Base-by-base conservation (phyloP, 345 rosid genomes). In the Leavenworthia alabamica region DNA sequence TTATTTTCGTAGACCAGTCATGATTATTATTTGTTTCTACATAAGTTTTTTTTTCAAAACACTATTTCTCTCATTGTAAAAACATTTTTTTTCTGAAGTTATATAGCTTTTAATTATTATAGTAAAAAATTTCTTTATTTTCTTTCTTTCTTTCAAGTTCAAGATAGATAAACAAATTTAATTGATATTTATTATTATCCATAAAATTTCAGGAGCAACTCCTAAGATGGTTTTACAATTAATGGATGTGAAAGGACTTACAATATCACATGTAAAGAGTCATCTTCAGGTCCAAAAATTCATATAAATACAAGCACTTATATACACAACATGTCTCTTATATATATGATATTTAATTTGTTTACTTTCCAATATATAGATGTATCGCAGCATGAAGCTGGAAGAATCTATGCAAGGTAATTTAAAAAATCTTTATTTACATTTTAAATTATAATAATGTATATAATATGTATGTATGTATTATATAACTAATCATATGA, bases 231-330 rank as follows among this genome's bases (percentile, higher is more conserved):
- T 88, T 60, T 64, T 85, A 44, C 81, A 85, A 80, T 81, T 87
- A 10, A 87, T 87, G 95, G 89, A 81, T 80, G 90, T 81, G 41
- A 81, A 74, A 49, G 95, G 86, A 75, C 83, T 88, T 39, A 83
- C 89, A 2, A 78, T 88, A 9, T 81, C 96, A 47, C 96, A 88
- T 62, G 96, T 85, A 19, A 88, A 88, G 67, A 88, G 96, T 77
- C 96, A 85, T 70, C 78, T 88, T 44, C 96, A 88, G 95, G 95
- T 64, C 41, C n/a, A 49, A 19, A 23, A 16, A 36, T 47, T 36
- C 56, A 10, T 26, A 59, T 40, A 39, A n/a, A 39, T 19, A 1
- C 42, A 32, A 7, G 26, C 46, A 26, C 41, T 26, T 27, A 47
- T 27, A 47, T 19, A 55, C 39, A 66, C 3, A 43, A 19, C 23